These are phyloP conservation scores for Alternaria tenuissima DNA, from an alignment of 2,329 filamentous ascomycete genomes.

Conservation along the genomic window DNA sequence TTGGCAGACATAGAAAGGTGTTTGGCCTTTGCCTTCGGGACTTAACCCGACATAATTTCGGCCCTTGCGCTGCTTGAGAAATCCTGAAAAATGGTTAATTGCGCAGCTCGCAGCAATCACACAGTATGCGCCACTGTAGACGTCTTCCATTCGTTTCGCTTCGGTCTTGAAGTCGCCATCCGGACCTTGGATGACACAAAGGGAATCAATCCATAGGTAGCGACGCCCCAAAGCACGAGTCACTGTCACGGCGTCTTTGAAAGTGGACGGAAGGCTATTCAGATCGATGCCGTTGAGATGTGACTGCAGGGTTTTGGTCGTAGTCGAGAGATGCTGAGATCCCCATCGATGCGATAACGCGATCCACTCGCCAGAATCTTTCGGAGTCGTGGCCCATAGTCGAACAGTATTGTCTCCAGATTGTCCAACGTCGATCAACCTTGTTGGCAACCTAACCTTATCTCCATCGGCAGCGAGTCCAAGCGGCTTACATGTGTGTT, in stretches of 20 bases:
- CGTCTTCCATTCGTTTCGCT: slow-evolving; percentile 30
- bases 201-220: slow-evolving; percentile 42
- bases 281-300: not conserved
- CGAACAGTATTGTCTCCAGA: not conserved
- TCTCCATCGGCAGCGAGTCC: not conserved
- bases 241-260: slow-evolving; percentile 29
- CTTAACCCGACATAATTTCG: not conserved
- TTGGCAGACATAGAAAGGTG: slow-evolving; percentile 20
- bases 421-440: slow-evolving; percentile 20
- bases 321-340: slow-evolving; percentile 13
- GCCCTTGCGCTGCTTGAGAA: slow-evolving; percentile 12
- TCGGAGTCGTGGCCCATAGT: slow-evolving; percentile 4
- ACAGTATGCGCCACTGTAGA: slow-evolving; percentile 35
- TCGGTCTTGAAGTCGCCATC: slow-evolving; percentile 33
- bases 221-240: slow-evolving; percentile 23
- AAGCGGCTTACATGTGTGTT: slow-evolving; percentile 9
- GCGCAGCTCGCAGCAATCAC: slow-evolving; percentile 32
- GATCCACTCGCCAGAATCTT: slow-evolving; percentile 18
- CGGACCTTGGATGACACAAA: slow-evolving; percentile 37
- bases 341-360: slow-evolving; percentile 31
- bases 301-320: slow-evolving; percentile 1
- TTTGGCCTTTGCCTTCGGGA: not conserved
- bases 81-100: slow-evolving; percentile 16
- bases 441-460: slow-evolving; percentile 10
- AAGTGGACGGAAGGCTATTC: slow-evolving; percentile 21